These are phyloP conservation scores for Hygrocybe coccinea DNA, from an alignment of 768 basidiomycete species.

Conservation along the genomic window DNA sequence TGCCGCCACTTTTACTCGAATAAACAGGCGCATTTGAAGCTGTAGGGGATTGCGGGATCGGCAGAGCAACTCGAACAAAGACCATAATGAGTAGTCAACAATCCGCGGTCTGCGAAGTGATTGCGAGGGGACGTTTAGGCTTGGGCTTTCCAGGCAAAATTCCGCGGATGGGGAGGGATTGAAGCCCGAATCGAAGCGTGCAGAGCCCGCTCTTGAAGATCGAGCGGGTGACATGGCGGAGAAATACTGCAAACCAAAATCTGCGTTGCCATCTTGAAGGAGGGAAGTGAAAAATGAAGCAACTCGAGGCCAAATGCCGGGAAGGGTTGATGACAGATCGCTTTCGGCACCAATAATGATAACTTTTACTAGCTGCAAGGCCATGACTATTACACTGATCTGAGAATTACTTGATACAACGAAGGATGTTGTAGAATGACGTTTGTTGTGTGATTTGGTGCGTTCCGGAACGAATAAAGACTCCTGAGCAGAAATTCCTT, in stretches of 20 bases:
- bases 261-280: slow-evolving; percentile 55
- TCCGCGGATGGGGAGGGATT: slow-evolving; percentile 26
- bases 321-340: slow-evolving; percentile 51
- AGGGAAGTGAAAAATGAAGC: slow-evolving; percentile 46
- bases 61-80: slow-evolving; percentile 61
- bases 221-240: slow-evolving; percentile 47
- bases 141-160: neutral
- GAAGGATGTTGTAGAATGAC: slow-evolving; percentile 14
- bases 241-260: slow-evolving; percentile 51
- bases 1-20: slow-evolving; percentile 56
- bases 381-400: slow-evolving; percentile 42
- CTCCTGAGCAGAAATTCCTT: slow-evolving; percentile 22
- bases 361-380: slow-evolving; percentile 63
- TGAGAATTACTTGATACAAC: slow-evolving; percentile 26
- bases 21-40: slow-evolving; percentile 60
- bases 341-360: slow-evolving; percentile 58
- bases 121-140: neutral
- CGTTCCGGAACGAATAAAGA: slow-evolving; percentile 32
- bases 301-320: slow-evolving; percentile 63
- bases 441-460: slow-evolving; percentile 44
- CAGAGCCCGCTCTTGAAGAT: slow-evolving; percentile 46
- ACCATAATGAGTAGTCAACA: slow-evolving; percentile 72
- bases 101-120: slow-evolving; percentile 41
- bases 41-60: slow-evolving; percentile 57
- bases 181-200: slow-evolving; percentile 31